Evolutionary conservation across 169 alveolate genomes (phyloP), one percentile per base, ranked within the genome.

Genomic region (Plasmodium gonderi): DNA sequence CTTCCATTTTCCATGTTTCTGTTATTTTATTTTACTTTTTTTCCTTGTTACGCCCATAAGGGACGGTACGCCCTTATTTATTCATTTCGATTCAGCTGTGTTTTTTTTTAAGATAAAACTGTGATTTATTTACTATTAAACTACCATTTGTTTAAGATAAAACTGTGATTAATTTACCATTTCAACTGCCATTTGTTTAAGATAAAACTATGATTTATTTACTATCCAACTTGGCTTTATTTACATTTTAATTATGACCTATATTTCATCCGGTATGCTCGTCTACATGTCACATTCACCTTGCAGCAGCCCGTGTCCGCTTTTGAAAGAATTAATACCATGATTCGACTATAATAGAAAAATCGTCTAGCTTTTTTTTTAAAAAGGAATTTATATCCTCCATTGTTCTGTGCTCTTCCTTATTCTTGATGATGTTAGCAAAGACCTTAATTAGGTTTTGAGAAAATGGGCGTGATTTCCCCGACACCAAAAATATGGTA

Each of bases 401-500:
- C 49, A 75, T 79, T 0, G 79, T 87, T 75, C 79, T 87, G 49
- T 75, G 68, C 11, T 20, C 85, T 26, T 87, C 93, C 65, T 87
- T 87, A 29, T 76, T 31, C 64, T 87, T 87, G 45, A 87, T 87
- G 45, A 87, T 87, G 47, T 54, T 33, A 33, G 80, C 75, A 26
- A 87, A 87, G 29, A 49, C 7, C 36, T 76, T 87, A 17, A 87
- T 75, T 20, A 87, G 49, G 69, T 87, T 87, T 79, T 87, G 93
- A 2, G 93, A 77, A 20, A 87, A 87, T 3, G 93, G 93, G 20
- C 93, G 87, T 0, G 93, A 87, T 87, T 87, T 87, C 17, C 93
- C 93, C 31, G 93, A 26, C 11, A 87, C 47, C 20, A 87, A 68
- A 42, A 87, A 42, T 20, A 87, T 87, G 1, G 93, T 87, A 12